These are phyloP conservation scores for Umbilicaria muhlenbergii DNA, from an alignment of 495 filamentous ascomycete genomes.

Conservation along the genomic window DNA sequence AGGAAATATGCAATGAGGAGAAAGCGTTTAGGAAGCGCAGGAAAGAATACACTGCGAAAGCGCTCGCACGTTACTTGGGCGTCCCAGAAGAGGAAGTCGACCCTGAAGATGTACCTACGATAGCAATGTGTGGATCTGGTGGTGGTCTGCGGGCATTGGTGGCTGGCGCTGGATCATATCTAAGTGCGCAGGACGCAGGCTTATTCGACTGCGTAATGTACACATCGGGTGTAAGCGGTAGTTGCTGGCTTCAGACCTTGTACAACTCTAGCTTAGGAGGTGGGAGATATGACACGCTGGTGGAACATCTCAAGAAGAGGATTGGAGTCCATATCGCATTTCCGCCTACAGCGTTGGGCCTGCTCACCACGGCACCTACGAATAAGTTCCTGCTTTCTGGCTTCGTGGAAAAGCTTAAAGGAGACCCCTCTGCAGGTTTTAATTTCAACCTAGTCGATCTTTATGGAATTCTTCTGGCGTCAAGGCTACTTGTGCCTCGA, in stretches of 20 bases:
- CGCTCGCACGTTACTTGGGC: constrained; percentile 66
- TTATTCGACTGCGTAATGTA: constrained; percentile 90
- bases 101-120: constrained; percentile 79
- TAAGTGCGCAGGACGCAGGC: constrained; percentile 67
- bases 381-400: constrained; percentile 86
- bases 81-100: constrained; percentile 68
- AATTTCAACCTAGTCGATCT: constrained; percentile 84
- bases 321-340: constrained; percentile 82
- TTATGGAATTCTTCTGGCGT: constrained; percentile 75
- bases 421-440: constrained; percentile 45
- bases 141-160: constrained; percentile 82
- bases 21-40: constrained; percentile 49
- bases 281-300: constrained; percentile 44
- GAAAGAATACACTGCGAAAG: constrained; percentile 45
- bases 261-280: constrained; percentile 72
- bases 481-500: constrained; percentile 69
- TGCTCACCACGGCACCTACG: constrained; percentile 68
- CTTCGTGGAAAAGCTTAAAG: constrained; percentile 76
- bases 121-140: constrained; percentile 86
- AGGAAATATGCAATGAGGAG: constrained; percentile 75
- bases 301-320: constrained; percentile 73
- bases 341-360: constrained; percentile 61
- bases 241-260: constrained; percentile 85
- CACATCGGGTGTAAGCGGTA: constrained; percentile 85
- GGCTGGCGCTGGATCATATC: constrained; percentile 70